phyloP scores from a whole-genome alignment of 495 filamentous ascomycete species.

The Penicillium silybi region DNA sequence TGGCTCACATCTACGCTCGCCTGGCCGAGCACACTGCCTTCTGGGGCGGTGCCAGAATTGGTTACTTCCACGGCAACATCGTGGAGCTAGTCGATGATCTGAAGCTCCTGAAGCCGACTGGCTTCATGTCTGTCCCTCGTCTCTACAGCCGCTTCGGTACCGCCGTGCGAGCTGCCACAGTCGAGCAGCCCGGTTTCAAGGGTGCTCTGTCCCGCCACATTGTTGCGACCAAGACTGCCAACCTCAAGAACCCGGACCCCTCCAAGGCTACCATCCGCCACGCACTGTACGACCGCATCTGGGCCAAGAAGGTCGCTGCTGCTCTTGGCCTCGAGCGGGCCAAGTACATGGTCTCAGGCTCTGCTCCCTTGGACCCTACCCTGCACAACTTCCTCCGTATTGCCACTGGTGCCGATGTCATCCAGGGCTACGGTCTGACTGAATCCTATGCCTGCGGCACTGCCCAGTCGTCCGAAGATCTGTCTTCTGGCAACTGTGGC shows the following conservation, averaged over 20 bases:
- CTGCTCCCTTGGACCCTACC: slow-evolving; percentile 82
- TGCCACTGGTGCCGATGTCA: slow-evolving; percentile 72
- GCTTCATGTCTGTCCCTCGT: slow-evolving; percentile 84
- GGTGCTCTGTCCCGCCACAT: slow-evolving; percentile 78
- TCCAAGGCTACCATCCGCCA: slow-evolving; percentile 77
- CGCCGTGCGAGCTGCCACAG: slow-evolving; percentile 71
- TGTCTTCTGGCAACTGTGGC: slow-evolving; percentile 78
- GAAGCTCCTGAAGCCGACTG: slow-evolving; percentile 78
- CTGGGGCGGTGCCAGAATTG: slow-evolving; percentile 70
- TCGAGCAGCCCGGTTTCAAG: slow-evolving; percentile 75
- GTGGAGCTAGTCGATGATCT: slow-evolving; percentile 83
- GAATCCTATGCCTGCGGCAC: slow-evolving; percentile 84
- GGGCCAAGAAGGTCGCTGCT: slow-evolving; percentile 80
- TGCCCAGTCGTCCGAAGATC: slow-evolving; percentile 65
- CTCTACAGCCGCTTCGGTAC: slow-evolving; percentile 89
- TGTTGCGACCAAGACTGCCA: slow-evolving; percentile 74
- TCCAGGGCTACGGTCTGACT: slow-evolving; percentile 91
- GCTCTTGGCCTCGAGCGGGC: slow-evolving; percentile 75
- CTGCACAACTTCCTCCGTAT: slow-evolving; percentile 87
- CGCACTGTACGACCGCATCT: slow-evolving; percentile 85
- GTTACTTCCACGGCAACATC: slow-evolving; percentile 95
- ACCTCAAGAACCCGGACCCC: slow-evolving; percentile 63
- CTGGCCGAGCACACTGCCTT: slow-evolving; percentile 73
- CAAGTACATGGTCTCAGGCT: slow-evolving; percentile 77
- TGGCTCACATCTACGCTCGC: slow-evolving; percentile 92